Evolutionary conservation across 345 rosid genomes (phyloP).

Genomic region (Melastoma malabathricum): DNA sequence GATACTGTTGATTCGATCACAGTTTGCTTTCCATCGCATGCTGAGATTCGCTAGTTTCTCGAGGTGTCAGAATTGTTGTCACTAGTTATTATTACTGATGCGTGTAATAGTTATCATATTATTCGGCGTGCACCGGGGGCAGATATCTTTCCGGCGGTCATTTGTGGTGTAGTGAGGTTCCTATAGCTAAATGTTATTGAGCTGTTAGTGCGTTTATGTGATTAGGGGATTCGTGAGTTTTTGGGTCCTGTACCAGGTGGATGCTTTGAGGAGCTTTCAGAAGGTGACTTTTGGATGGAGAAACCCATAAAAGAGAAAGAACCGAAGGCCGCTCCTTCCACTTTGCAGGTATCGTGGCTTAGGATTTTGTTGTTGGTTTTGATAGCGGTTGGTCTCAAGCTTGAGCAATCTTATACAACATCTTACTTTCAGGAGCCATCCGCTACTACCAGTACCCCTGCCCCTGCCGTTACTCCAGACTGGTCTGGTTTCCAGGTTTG

Average conservation of each 20-base stretch:
- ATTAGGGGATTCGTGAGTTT: background rate
- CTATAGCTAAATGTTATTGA: conserved; percentile 2
- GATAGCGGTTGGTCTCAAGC: conserved; percentile 4
- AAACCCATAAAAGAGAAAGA: conserved; percentile 53
- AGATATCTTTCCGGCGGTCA: too few species aligned
- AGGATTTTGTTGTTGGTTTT: background rate
- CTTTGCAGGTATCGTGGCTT: conserved; percentile 43
- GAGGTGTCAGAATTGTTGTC: too few species aligned
- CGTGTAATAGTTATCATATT: too few species aligned
- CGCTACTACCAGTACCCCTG: conserved; percentile 35
- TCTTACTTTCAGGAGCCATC: conserved; percentile 50
- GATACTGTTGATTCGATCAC: too few species aligned
- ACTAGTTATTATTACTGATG: too few species aligned
- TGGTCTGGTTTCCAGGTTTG: conserved; percentile 97
- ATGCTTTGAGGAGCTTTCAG: conserved; percentile 8
- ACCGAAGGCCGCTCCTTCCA: conserved; percentile 21
- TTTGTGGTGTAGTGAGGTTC: background rate
- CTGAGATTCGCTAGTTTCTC: too few species aligned
- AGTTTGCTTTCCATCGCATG: too few species aligned
- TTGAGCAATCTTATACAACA: background rate
- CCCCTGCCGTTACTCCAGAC: conserved; percentile 47
- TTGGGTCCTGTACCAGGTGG: conserved; percentile 4
- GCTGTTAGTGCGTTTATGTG: background rate
- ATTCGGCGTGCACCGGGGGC: too few species aligned
- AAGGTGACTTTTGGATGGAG: conserved; percentile 31